A percentile compares a stretch with the other conserved stretches of the same genome.
These are phyloP conservation scores for Leccinum huronense DNA, from an alignment of 1,284 basidiomycete genomes.

Conservation along the genomic window DNA sequence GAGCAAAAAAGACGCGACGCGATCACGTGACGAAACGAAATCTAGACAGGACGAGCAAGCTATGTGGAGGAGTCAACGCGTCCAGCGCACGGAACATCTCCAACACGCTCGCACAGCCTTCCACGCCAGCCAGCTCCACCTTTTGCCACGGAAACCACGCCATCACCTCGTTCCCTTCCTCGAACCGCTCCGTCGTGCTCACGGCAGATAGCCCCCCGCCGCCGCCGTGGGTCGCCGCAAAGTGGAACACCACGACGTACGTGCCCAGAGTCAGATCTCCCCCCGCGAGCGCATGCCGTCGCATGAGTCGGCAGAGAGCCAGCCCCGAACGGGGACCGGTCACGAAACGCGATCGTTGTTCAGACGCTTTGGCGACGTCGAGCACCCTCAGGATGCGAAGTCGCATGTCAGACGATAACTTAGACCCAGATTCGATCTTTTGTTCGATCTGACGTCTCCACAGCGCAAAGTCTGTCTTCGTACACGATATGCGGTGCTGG, in stretches of 20 bases:
- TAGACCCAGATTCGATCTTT: constrained; percentile 24
- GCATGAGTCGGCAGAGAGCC: constrained; percentile 30
- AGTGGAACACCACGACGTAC: constrained; percentile 33
- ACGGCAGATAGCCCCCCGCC: constrained; percentile 10
- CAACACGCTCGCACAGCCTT: constrained; percentile 15
- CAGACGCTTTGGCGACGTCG: constrained; percentile 23
- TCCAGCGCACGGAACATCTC: constrained; percentile 28
- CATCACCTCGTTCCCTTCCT: constrained; percentile 28
- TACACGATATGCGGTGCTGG: constrained; percentile 39
- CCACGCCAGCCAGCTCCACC: constrained; percentile 19
- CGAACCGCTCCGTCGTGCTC: constrained; percentile 22
- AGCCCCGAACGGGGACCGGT: constrained; percentile 24
- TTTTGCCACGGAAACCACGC: constrained; percentile 37
- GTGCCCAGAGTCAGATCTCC: constrained; percentile 29
- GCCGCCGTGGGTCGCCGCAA: constrained; percentile 18
- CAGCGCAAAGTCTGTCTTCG: constrained; percentile 43
- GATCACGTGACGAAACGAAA: constrained; percentile 30
- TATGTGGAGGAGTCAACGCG: constrained; percentile 31
- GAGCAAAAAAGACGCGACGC: background rate
- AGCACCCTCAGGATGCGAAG: constrained; percentile 38
- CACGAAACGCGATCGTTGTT: constrained; percentile 16
- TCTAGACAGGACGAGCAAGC: constrained; percentile 31
- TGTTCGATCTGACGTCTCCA: constrained; percentile 50
- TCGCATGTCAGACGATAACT: constrained; percentile 34
- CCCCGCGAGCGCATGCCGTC: constrained; percentile 21